These are phyloP conservation scores for Agaricus sinodeliciosus DNA, from an alignment of 768 basidiomycete species.

Conservation along the genomic window DNA sequence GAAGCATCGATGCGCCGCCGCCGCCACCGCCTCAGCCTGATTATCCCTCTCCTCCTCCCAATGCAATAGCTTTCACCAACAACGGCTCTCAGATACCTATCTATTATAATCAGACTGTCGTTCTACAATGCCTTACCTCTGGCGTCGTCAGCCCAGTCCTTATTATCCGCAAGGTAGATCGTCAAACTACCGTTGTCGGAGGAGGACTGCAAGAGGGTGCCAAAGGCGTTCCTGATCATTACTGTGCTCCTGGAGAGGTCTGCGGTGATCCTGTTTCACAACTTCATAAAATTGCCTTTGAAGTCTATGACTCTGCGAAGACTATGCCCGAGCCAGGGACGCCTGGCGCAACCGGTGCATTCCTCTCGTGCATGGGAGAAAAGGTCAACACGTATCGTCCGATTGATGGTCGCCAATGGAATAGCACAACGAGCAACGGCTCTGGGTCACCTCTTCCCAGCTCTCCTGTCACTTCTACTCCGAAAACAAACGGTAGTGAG, in stretches of 20 bases:
- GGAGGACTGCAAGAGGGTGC: slow-evolving; percentile 86
- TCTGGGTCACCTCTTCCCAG: slow-evolving; percentile 57
- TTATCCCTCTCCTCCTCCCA: slow-evolving; percentile 88
- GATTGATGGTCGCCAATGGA: slow-evolving; percentile 79
- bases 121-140: slow-evolving; percentile 89
- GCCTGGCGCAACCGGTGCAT: slow-evolving; percentile 73
- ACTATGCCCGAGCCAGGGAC: slow-evolving; percentile 69
- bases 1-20: slow-evolving; percentile 69
- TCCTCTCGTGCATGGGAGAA: slow-evolving; percentile 88
- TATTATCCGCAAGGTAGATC: slow-evolving; percentile 91
- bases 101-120: slow-evolving; percentile 95
- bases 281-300: slow-evolving; percentile 92
- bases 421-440: slow-evolving; percentile 33
- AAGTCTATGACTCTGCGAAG: slow-evolving; percentile 73
- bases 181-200: slow-evolving; percentile 83
- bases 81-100: slow-evolving; percentile 84
- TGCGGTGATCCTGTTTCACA: slow-evolving; percentile 95
- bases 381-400: slow-evolving; percentile 89
- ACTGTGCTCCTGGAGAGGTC: slow-evolving; percentile 77
- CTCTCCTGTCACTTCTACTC: slow-evolving; percentile 65
- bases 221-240: slow-evolving; percentile 79
- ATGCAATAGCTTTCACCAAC: slow-evolving; percentile 80
- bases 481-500: slow-evolving; percentile 47
- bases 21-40: slow-evolving; percentile 82
- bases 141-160: slow-evolving; percentile 91